These are phyloP conservation scores for Xerocomellus intermedius DNA, from an alignment of 768 basidiomycete genomes.

Conservation along the genomic window DNA sequence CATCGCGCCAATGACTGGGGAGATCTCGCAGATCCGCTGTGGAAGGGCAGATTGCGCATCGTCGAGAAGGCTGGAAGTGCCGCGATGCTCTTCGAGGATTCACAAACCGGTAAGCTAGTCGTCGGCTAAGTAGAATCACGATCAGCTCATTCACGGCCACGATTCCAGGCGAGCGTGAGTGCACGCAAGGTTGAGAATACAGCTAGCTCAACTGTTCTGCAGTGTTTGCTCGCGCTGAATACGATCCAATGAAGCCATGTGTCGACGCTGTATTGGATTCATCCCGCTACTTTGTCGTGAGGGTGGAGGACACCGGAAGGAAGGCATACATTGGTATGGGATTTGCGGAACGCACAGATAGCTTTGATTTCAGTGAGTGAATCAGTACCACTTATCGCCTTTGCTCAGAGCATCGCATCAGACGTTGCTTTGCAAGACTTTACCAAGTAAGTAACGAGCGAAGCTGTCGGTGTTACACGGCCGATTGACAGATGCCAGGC, in stretches of 20 bases:
- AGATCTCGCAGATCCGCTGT: constrained; percentile 75
- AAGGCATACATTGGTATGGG: constrained; percentile 95
- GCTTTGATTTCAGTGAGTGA: constrained; percentile 86
- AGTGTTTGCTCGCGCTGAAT: constrained; percentile 89
- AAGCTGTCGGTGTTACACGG: not conserved
- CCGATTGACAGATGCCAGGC: constrained; percentile 37
- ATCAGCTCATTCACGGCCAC: constrained; percentile 1
- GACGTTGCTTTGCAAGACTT: constrained; percentile 87
- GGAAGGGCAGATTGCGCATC: constrained; percentile 90
- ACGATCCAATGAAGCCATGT: constrained; percentile 72
- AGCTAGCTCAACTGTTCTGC: constrained; percentile 10
- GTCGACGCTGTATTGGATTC: constrained; percentile 97
- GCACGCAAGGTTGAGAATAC: constrained; percentile 10
- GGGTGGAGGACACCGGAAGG: constrained; percentile 83
- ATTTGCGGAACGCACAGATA: constrained; percentile 83
- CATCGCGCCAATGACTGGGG: constrained; percentile 94
- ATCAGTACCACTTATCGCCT: not conserved
- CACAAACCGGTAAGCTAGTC: constrained; percentile 60
- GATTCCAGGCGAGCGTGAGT: constrained; percentile 64
- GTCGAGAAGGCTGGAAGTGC: constrained; percentile 72
- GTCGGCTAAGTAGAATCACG: not conserved
- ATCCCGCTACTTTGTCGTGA: constrained; percentile 90
- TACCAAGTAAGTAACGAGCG: constrained; percentile 55
- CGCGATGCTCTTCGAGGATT: constrained; percentile 77
- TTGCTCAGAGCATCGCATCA: constrained; percentile 29